phyloP scores from a whole-genome alignment of 2,329 filamentous ascomycete genomes.

The Alternaria infectoria region DNA sequence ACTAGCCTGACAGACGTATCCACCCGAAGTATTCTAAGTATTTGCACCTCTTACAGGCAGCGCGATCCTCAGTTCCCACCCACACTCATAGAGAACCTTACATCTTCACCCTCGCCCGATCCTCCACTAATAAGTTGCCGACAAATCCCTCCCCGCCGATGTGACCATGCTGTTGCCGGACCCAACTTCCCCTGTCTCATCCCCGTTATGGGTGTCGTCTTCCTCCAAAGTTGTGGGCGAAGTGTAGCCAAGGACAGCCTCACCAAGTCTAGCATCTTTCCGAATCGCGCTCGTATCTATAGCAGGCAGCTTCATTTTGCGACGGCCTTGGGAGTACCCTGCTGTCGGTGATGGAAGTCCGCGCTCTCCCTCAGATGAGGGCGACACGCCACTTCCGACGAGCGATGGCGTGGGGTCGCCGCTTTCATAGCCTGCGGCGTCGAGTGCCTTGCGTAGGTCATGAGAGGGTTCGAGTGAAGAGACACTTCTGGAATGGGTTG shows the following conservation, averaged over 20 bases:
- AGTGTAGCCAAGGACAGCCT: neutral
- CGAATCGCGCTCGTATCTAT: neutral
- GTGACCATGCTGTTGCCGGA: neutral
- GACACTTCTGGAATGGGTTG: neutral
- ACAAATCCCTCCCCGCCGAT: no score
- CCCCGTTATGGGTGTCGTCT: neutral
- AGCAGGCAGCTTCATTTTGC: neutral
- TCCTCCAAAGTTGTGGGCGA: neutral
- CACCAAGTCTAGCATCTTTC: neutral
- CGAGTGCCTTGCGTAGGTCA: neutral
- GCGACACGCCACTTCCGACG: neutral
- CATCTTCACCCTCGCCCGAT: neutral
- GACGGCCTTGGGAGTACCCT: neutral
- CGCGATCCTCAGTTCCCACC: neutral
- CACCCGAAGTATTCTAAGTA: no score
- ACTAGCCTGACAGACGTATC: neutral
- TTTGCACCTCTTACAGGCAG: neutral
- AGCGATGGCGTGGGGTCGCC: neutral
- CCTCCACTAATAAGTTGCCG: neutral
- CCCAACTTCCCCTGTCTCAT: neutral
- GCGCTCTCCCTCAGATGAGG: neutral
- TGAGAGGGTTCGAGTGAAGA: neutral
- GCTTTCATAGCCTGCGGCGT: neutral
- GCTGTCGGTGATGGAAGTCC: neutral
- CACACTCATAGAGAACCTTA: neutral